Percentiles rank a stretch among this genome's conserved stretches.
Evolutionary conservation across 352 stramenopile genomes (phyloP).

Genomic region (Pythium volutum): DNA sequence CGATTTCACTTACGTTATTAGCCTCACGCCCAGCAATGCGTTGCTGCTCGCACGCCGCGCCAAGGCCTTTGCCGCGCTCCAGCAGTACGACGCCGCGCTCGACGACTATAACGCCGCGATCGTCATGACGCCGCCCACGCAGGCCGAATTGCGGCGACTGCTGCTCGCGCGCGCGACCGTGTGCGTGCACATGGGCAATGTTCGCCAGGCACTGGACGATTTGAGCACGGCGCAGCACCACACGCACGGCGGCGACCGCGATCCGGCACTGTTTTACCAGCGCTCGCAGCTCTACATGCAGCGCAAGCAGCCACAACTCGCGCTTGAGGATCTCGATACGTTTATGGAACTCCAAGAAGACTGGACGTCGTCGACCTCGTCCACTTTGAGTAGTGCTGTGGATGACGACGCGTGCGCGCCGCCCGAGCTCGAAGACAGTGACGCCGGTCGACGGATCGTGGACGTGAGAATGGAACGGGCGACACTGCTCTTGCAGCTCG

Average conservation of each 20-base stretch:
- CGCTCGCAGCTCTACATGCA: conserved; percentile 51
- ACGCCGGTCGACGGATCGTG: conserved; percentile 25
- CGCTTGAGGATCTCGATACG: conserved; percentile 57
- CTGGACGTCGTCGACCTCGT: conserved; percentile 5
- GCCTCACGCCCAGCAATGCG: conserved; percentile 58
- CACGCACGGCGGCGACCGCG: conserved; percentile 38
- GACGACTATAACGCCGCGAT: conserved; percentile 70
- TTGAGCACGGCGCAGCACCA: conserved; percentile 39
- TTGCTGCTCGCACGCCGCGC: conserved; percentile 68
- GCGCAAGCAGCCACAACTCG: conserved; percentile 42
- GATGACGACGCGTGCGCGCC: conserved; percentile 13
- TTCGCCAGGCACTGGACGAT: conserved; percentile 51
- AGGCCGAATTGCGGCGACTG: conserved; percentile 37
- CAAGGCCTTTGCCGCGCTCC: conserved; percentile 51
- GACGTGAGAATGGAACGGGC: conserved; percentile 64
- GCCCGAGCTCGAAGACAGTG: conserved; percentile 1
- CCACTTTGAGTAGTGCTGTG: conserved; percentile 6
- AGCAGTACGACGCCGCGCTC: conserved; percentile 49
- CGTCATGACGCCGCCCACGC: conserved; percentile 30
- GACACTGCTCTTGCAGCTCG: conserved; percentile 50
- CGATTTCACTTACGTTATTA: conserved; percentile 68
- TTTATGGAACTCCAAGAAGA: conserved; percentile 69
- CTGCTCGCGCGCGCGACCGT: conserved; percentile 57
- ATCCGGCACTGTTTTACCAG: conserved; percentile 58
- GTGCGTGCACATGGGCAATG: conserved; percentile 51